These are phyloP conservation scores for Erigeron canadensis DNA, from an alignment of 129 eudicot genomes.

Conservation along the genomic window DNA sequence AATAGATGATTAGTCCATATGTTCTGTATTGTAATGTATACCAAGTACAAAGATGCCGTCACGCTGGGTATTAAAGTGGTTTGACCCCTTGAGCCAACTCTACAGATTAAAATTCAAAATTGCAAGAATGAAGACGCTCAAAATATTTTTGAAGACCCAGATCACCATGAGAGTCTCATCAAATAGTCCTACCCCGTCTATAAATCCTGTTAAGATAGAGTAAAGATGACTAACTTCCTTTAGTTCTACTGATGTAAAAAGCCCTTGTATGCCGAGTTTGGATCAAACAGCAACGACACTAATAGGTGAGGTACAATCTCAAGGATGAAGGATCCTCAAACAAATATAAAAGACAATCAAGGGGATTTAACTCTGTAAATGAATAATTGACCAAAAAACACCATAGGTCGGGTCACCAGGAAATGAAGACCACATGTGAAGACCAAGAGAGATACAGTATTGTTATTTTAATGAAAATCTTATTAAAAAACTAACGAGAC, in stretches of 20 bases:
- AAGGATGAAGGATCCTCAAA: background rate
- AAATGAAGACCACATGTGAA: background rate
- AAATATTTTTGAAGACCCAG: background rate
- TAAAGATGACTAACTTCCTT: background rate
- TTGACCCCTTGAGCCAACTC: background rate
- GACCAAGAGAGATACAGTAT: background rate
- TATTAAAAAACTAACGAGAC: too few species aligned
- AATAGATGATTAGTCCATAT: background rate
- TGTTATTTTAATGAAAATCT: too few species aligned
- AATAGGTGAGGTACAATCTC: background rate
- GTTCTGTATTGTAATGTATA: background rate
- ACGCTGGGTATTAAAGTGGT: background rate
- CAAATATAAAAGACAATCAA: background rate
- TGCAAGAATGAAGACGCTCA: background rate
- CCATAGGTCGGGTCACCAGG: background rate
- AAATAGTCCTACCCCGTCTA: background rate
- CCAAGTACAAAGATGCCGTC: background rate
- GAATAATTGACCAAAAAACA: background rate
- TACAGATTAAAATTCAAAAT: background rate
- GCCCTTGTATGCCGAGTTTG: background rate
- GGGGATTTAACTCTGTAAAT: background rate
- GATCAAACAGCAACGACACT: too few species aligned
- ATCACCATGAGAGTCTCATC: background rate
- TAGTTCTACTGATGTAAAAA: background rate
- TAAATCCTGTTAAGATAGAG: background rate